Percentiles rank a stretch among this genome's conserved stretches.
phyloP scores from a whole-genome alignment of 2,329 filamentous ascomycete genomes.

The Fusarium torulosum region DNA sequence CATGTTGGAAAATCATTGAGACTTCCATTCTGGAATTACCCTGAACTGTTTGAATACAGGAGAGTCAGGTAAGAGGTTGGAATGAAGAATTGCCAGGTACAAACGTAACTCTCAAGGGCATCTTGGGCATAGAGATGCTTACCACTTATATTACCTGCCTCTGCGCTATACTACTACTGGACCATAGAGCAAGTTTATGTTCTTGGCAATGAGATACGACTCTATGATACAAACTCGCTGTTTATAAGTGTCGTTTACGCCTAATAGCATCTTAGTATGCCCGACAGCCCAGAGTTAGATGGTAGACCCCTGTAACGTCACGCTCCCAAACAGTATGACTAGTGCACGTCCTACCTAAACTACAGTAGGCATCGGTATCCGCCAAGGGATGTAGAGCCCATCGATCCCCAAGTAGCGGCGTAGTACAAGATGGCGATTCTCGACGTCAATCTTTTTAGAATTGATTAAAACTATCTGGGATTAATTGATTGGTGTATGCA shows the following conservation, averaged over 20 bases:
- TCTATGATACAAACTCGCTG: background rate
- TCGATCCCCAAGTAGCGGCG: background rate
- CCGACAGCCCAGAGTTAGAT: background rate
- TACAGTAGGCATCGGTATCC: conserved; percentile 7
- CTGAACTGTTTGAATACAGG: too few relatives aligned
- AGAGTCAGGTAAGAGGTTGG: too few relatives aligned
- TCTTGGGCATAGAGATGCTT: background rate
- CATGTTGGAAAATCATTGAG: background rate
- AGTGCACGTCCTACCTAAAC: conserved; percentile 7
- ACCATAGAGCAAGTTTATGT: background rate
- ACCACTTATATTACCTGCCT: background rate
- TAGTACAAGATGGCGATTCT: background rate
- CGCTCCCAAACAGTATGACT: conserved; percentile 18
- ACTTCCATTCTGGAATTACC: background rate
- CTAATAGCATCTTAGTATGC: background rate
- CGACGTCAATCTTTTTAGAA: background rate
- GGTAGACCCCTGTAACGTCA: conserved; percentile 12
- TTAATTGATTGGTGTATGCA: background rate
- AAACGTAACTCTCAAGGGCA: background rate
- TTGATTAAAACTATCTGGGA: background rate
- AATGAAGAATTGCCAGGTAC: too few relatives aligned
- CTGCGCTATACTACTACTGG: background rate
- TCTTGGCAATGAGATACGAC: background rate
- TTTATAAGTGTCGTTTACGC: background rate
- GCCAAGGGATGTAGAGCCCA: conserved; percentile 5